Conservation (phyloP, 1,139 yeast genomes). For the Candida albicans region DNA sequence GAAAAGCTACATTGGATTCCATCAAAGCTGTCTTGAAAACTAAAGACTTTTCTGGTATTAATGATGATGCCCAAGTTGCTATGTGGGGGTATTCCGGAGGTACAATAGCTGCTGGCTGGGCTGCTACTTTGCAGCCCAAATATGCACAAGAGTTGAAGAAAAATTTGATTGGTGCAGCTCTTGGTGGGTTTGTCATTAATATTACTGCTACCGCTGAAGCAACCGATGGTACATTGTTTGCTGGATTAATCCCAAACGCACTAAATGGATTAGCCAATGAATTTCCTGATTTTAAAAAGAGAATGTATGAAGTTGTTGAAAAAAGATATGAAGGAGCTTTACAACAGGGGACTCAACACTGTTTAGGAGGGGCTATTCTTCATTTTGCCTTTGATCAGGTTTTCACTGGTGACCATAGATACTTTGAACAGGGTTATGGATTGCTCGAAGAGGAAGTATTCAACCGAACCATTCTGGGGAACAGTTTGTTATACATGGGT, state of each 20-base stretch:
- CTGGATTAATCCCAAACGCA: constrained; percentile 28
- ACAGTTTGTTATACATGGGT: constrained; percentile 18
- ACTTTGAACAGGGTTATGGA: constrained; percentile 17
- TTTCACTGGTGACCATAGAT: constrained; percentile 19
- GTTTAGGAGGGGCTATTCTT: constrained; percentile 16
- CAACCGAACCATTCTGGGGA: constrained; percentile 17
- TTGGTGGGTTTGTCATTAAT: constrained; percentile 34
- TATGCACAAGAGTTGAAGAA: constrained; percentile 33
- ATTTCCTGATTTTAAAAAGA: constrained; percentile 19
- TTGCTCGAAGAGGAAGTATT: constrained; percentile 18
- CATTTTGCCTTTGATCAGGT: constrained; percentile 15
- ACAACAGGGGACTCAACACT: constrained; percentile 6
- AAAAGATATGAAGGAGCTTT: not conserved
- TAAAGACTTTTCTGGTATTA: constrained; percentile 21
- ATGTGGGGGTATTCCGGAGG: constrained; percentile 35
- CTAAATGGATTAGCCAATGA: constrained; percentile 26
- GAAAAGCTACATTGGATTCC: constrained; percentile 22
- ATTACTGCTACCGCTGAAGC: constrained; percentile 23
- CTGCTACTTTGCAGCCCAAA: constrained; percentile 27
- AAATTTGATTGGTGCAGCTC: constrained; percentile 29
- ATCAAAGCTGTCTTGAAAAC: constrained; percentile 21
- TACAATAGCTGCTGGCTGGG: constrained; percentile 29
- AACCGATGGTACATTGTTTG: constrained; percentile 25
- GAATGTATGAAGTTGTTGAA: not conserved
- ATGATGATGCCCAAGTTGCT: constrained; percentile 19